A percentile compares a stretch with the other conserved stretches of the same genome.
Conservation (phyloP, 495 filamentous ascomycete species). For the Lophium mytilinum region DNA sequence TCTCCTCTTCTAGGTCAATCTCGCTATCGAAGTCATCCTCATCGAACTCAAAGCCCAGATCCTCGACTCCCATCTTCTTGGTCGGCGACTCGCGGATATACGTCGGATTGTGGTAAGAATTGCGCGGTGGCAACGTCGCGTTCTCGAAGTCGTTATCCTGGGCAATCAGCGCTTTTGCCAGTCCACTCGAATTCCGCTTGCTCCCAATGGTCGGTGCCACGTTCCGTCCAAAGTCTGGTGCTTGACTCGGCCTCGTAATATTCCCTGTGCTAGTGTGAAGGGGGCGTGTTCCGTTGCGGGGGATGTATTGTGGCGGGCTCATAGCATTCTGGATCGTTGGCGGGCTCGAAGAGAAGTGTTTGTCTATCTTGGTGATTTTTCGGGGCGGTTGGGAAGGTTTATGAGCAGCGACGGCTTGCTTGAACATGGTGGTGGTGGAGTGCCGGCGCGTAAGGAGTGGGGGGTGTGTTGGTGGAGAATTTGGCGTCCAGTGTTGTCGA, state of each 20-base stretch:
- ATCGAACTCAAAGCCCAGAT: slow-evolving; percentile 40
- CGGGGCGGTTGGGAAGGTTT: slow-evolving; percentile 1
- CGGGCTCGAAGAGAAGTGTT: slow-evolving; percentile 7
- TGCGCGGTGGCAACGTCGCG: slow-evolving; percentile 6
- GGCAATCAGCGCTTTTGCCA: slow-evolving; percentile 29
- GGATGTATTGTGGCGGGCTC: neutral
- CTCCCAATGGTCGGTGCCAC: slow-evolving; percentile 12
- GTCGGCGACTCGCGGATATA: neutral
- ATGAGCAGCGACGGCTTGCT: slow-evolving; percentile 17
- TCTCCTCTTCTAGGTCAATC: slow-evolving; percentile 53
- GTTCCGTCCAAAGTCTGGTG: neutral
- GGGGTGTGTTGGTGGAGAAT: neutral
- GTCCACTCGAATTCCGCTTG: slow-evolving; percentile 34
- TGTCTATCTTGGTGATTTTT: slow-evolving; percentile 7
- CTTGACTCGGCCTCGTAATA: slow-evolving; percentile 18
- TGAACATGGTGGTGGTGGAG: slow-evolving; percentile 18
- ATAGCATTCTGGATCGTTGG: neutral
- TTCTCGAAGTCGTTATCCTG: slow-evolving; percentile 28
- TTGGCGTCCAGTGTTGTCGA: neutral
- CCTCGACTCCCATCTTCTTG: neutral
- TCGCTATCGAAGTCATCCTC: slow-evolving; percentile 67
- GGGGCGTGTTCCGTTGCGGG: slow-evolving; percentile 18
- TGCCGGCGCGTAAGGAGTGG: slow-evolving; percentile 3
- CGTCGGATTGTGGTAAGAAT: slow-evolving; percentile 4
- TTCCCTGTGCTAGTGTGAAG: slow-evolving; percentile 23